Evolutionary conservation across 2,329 filamentous ascomycete species (phyloP), one percentile per base, ranked within the genome.

Genomic region (Neonectria punicea): DNA sequence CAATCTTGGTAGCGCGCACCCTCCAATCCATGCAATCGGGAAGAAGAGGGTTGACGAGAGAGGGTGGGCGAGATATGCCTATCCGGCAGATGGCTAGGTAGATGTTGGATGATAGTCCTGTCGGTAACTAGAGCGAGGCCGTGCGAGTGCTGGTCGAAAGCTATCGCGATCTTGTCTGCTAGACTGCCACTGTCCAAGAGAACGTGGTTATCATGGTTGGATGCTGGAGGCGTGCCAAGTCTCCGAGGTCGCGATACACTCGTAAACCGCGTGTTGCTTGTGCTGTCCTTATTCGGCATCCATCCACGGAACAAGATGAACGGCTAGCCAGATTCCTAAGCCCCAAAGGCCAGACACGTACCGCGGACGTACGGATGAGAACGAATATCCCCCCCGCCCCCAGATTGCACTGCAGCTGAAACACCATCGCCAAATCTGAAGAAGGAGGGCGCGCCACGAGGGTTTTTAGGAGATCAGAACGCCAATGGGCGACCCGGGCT

Each of bases 41-140:
- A 30, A 44, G 51, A 43, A 41, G 41, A n/a, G 58, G 59, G 49
- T 60, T 47, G 56, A 67, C 10, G n/a, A 65, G 47, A 69, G 39
- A 61, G 61, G 67, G 69, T 64, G 69, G 64, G 61, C 64, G 34
- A 69, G 69, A 43, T 43, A 67, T 63, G 22, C 4, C 22, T 22
- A 22, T 3, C 58, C 67, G 61, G 69, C 53, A 70, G 56, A 43
- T 67, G 65, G 55, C 53, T 55, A 6, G 25, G 25, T 34, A 69
- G 66, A 28, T 28, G 22, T 28, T 22, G 43, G 20, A 30, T 13
- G 47, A 51, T 51, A 34, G 28, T 34, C 28, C 28, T 20, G 47
- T 20, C 47, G 28, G 28, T 14, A 34, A 13, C 49, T 4, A 51
- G 14, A n/a, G 49, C 10, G 18, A 20, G 47, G n/a, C 30, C 30